Percentiles rank a stretch among this genome's conserved stretches.
Evolutionary conservation across 2,329 filamentous ascomycete species (phyloP).

Genomic region (Pseudocercospora crystallina): DNA sequence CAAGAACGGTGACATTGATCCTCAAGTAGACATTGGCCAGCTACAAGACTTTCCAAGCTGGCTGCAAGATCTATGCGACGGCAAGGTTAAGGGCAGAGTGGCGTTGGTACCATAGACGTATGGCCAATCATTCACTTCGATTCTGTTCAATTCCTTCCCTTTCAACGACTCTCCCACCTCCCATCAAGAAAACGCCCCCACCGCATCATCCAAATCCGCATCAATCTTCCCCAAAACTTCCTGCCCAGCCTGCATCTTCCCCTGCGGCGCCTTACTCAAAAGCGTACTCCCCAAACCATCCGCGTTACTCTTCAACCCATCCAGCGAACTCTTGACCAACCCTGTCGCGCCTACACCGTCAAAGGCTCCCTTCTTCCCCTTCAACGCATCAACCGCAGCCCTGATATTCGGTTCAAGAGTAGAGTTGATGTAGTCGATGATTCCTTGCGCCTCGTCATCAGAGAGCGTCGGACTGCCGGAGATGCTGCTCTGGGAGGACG

Average conservation of each 20-base stretch:
- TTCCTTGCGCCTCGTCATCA: constrained; percentile 12
- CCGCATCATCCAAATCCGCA: background rate
- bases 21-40: constrained; percentile 4
- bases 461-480: background rate
- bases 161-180: no score
- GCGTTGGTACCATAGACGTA: background rate
- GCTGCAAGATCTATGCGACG: constrained; percentile 5
- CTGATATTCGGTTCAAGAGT: constrained; percentile 21
- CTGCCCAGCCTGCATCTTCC: constrained; percentile 3
- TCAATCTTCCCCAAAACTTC: constrained; percentile 1
- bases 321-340: background rate
- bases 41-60: constrained; percentile 4
- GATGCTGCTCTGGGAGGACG: background rate
- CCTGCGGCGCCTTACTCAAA: constrained; percentile 1
- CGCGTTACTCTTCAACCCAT: background rate
- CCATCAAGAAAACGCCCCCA: background rate
- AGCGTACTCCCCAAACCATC: background rate
- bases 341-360: constrained; percentile 4
- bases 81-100: constrained; percentile 3
- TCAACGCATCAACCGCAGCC: constrained; percentile 14
- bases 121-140: no score
- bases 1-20: constrained; percentile 27
- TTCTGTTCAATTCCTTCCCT: no score
- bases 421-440: constrained; percentile 22
- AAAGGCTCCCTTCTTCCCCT: constrained; percentile 18